These are phyloP conservation scores for Cornus kousa DNA, from an alignment of 148 eudicot genomes.

Conservation along the genomic window DNA sequence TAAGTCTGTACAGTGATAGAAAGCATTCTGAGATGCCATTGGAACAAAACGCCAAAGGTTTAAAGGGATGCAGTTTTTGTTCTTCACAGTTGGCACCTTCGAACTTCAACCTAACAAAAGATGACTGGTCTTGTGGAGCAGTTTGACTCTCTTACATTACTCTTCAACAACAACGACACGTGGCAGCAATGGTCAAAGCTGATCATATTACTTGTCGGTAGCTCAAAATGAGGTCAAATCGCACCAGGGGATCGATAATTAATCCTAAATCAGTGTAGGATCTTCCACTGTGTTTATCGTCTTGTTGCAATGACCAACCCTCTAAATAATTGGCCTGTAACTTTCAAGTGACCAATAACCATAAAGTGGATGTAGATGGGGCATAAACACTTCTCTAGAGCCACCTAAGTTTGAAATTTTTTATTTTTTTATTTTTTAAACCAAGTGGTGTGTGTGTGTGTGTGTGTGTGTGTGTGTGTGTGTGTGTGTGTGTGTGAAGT, in stretches of 20 bases:
- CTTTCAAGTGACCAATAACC: background rate
- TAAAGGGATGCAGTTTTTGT: background rate
- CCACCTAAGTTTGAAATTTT: no score
- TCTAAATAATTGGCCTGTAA: no score
- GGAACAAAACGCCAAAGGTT: constrained; percentile 22
- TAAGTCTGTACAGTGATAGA: background rate
- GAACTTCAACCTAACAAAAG: constrained; percentile 12
- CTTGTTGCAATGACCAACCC: no score
- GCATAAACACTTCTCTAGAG: no score
- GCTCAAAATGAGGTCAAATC: background rate
- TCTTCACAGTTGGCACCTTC: background rate
- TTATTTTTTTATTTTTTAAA: no score
- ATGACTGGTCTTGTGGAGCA: constrained; percentile 6
- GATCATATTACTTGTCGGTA: background rate
- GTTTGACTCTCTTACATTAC: background rate
- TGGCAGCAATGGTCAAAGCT: background rate
- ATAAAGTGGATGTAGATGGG: background rate
- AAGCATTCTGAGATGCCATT: constrained; percentile 18
- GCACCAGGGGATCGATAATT: no score
- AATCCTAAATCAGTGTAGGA: no score
- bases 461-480: background rate
- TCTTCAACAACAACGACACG: background rate
- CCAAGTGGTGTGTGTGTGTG: background rate
- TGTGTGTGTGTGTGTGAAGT: background rate
- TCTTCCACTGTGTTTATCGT: no score